Base-by-base conservation (phyloP, 331 rosid genomes). In the Pyracantha coccinea region DNA sequence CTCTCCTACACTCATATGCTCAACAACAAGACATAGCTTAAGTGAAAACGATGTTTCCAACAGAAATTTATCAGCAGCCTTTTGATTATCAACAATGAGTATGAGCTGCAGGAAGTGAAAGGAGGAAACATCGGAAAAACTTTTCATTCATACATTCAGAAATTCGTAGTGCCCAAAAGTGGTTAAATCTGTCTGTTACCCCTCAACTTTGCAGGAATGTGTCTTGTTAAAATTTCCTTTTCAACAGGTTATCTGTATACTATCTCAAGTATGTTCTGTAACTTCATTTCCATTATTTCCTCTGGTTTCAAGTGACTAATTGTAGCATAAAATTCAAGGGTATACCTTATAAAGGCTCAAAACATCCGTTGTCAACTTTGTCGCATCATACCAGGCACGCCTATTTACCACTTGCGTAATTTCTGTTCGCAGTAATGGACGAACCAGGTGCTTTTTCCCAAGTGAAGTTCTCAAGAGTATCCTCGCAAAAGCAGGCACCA, bases 401-500 rank as follows among this genome's bases (percentile, higher is more conserved):
- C 97, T 86, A 84, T 92, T 90, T 72, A 92, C 94, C 60, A 94
- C 97, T 73, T 92, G 99, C 45, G 97, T 81, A 65, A 92, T 90
- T 84, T 94, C 99, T 6, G 97, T 81, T 83, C 99, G 87, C 66
- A 94, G 79, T 31, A 94, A 80, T 44, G 99, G 97, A 68, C 97
- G 96, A 66, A 94, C 99, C 78, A 94, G 81, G 84, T 94, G 99
- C 81, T 92, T 92, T 83, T 92, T 94, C 65, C 99, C 99, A 60
- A 95, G 97, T 54, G 97, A 90, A 61, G 99, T 90, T 72, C 91
- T 93, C 75, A 95, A 81, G 80, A 92, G 91, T 76, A 92, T 95
- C 85, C 97, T 90, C 7, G 97, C 99, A 85, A 95, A 92, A 62
- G 92, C 86, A 75, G 99, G 99, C 80, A 95, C 97, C 60, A 95